phyloP scores from a whole-genome alignment of 805 yeast genomes.

The Priceomyces castillae region DNA sequence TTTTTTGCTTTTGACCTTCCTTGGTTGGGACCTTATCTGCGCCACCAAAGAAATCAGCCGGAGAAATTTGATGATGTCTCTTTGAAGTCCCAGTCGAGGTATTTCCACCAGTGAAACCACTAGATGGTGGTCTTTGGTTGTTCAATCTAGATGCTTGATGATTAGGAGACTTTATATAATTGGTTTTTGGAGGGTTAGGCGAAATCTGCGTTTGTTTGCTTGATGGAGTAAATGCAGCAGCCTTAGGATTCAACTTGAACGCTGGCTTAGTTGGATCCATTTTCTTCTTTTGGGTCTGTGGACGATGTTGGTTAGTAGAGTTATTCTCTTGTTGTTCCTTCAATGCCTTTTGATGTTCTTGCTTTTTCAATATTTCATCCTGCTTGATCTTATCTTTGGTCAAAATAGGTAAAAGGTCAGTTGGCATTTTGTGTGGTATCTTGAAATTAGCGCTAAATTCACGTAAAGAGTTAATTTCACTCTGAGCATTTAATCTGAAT shows the following conservation, averaged over 20 bases:
- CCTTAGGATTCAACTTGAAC: slow-evolving; percentile 69
- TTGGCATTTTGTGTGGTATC: slow-evolving; percentile 59
- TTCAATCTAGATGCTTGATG: slow-evolving; percentile 34
- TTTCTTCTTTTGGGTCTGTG: slow-evolving; percentile 39
- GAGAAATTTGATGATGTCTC: slow-evolving; percentile 37
- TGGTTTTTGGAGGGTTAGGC: slow-evolving; percentile 27
- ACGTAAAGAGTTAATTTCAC: slow-evolving; percentile 65
- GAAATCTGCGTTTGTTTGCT: slow-evolving; percentile 21
- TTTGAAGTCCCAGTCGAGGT: slow-evolving; percentile 16
- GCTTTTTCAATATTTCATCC: slow-evolving; percentile 52
- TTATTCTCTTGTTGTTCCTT: slow-evolving; percentile 7
- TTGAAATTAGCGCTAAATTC: slow-evolving; percentile 82
- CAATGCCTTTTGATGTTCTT: slow-evolving; percentile 15
- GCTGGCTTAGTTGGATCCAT: slow-evolving; percentile 58
- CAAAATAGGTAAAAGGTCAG: slow-evolving; percentile 65
- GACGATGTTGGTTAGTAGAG: slow-evolving; percentile 8
- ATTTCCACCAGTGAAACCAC: slow-evolving; percentile 12
- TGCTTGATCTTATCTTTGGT: slow-evolving; percentile 67
- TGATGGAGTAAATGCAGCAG: slow-evolving; percentile 61
- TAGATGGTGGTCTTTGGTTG: slow-evolving; percentile 31
- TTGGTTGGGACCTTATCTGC: slow-evolving; percentile 36
- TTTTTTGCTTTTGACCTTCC: slow-evolving; percentile 32
- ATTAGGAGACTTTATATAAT: slow-evolving; percentile 22
- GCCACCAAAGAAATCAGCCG: slow-evolving; percentile 44
- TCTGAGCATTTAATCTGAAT: slow-evolving; percentile 48